Evolutionary conservation across 73 alveolate genomes (phyloP).

Genomic region (Paraurostyla sp.): DNA sequence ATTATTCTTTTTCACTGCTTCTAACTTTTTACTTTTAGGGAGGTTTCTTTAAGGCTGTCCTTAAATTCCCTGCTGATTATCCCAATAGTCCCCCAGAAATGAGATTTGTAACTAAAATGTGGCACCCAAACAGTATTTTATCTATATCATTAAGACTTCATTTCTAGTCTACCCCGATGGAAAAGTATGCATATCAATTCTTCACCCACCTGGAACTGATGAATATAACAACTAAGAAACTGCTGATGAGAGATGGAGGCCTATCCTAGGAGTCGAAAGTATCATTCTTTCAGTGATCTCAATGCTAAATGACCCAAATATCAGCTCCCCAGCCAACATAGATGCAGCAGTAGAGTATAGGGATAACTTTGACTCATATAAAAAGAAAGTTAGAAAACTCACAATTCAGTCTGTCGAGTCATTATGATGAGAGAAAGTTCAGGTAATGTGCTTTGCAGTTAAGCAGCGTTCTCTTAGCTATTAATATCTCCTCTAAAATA

Average conservation of each 20-base stretch:
- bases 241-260: constrained; percentile 96
- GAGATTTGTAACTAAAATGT: constrained; percentile 94
- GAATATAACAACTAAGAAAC: constrained; percentile 86
- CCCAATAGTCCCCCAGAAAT: constrained; percentile 96
- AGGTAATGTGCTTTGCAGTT: background rate
- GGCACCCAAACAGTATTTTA: constrained; percentile 95
- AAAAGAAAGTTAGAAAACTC: constrained; percentile 90
- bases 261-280: constrained; percentile 90
- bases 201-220: constrained; percentile 93
- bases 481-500: background rate
- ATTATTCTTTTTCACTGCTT: background rate
- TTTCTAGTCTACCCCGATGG: constrained; percentile 90
- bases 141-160: background rate
- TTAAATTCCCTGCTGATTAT: constrained; percentile 94
- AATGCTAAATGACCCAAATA: constrained; percentile 95
- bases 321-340: constrained; percentile 94
- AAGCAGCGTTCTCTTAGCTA: background rate
- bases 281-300: constrained; percentile 88
- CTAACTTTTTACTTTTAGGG: constrained; percentile 66
- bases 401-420: constrained; percentile 85
- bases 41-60: constrained; percentile 87
- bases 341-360: constrained; percentile 94
- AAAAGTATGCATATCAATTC: constrained; percentile 91
- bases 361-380: constrained; percentile 82
- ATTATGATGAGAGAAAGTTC: constrained; percentile 66